phyloP scores from a whole-genome alignment of 306 rosid species.

The Mimosa bimucronata region DNA sequence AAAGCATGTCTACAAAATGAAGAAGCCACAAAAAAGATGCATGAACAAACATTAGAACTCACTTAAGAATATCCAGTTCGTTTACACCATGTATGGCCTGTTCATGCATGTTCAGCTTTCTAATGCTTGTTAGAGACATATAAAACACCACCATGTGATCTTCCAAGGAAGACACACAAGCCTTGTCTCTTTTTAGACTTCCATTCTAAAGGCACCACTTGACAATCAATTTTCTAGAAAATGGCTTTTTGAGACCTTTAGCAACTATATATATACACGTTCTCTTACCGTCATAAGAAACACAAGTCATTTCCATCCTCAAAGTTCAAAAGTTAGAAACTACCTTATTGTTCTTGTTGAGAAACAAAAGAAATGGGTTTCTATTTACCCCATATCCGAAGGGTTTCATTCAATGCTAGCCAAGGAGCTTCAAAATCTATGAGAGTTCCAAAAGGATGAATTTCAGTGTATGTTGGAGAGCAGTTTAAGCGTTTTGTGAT shows the following conservation, averaged over 20 bases:
- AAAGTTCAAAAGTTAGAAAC: not conserved
- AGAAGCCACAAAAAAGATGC: not conserved
- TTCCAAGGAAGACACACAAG: not conserved
- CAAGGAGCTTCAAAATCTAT: not conserved
- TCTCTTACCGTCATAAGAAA: not conserved
- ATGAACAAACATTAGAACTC: not conserved
- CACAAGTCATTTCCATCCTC: not conserved
- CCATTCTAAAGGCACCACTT: not conserved
- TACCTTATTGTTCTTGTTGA: not conserved
- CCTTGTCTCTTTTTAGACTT: not conserved
- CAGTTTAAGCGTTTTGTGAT: conserved; percentile 2
- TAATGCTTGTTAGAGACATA: not conserved
- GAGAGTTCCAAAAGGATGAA: conserved; percentile 38
- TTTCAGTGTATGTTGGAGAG: not conserved
- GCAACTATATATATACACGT: not conserved
- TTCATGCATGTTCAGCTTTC: not conserved
- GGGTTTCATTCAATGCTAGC: not conserved
- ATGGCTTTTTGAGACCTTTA: not conserved
- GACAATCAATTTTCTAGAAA: not conserved
- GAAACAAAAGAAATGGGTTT: conserved; percentile 37
- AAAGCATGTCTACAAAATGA: not conserved
- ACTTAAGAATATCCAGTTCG: not conserved
- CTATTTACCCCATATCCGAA: conserved; percentile 12
- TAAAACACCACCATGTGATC: not conserved
- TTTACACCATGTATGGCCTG: not conserved